Conservation (phyloP, 169 alveolate species). For the Plasmodium vivax region DNA sequence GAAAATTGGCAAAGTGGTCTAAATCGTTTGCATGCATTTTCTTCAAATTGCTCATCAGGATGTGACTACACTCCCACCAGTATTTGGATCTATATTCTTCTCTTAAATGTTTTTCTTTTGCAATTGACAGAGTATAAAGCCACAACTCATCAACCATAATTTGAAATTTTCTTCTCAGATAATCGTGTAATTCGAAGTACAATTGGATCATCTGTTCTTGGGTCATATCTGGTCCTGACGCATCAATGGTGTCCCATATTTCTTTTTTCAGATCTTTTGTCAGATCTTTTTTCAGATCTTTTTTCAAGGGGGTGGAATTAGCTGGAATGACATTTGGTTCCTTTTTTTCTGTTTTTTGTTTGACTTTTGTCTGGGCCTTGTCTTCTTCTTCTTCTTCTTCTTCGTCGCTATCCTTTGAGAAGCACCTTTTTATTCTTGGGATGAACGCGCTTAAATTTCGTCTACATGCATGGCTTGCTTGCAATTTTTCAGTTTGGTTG, state of each 20-base stretch:
- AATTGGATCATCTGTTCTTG: background rate
- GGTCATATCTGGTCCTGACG: background rate
- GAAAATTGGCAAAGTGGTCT: background rate
- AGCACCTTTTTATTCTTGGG: too few relatives aligned
- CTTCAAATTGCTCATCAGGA: background rate
- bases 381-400: too few relatives aligned
- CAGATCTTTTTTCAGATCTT: background rate
- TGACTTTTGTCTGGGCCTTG: too few relatives aligned
- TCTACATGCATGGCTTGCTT: too few relatives aligned
- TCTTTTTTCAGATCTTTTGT: background rate
- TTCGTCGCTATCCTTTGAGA: too few relatives aligned
- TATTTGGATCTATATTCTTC: constrained; percentile 20
- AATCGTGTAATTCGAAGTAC: background rate
- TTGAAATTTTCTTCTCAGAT: constrained; percentile 8
- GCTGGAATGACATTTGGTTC: background rate
- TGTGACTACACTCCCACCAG: constrained; percentile 11
- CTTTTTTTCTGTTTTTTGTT: background rate
- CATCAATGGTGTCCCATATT: background rate
- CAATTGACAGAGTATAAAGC: background rate
- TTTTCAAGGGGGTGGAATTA: background rate
- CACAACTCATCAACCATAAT: constrained; percentile 9
- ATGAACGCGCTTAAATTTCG: too few relatives aligned
- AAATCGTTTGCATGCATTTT: constrained; percentile 1
- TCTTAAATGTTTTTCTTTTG: background rate
- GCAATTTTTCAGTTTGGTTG: too few relatives aligned